These are phyloP conservation scores for Chytriomyces sp. DNA, from an alignment of 192 early-diverging fungal genomes.

Conservation along the genomic window DNA sequence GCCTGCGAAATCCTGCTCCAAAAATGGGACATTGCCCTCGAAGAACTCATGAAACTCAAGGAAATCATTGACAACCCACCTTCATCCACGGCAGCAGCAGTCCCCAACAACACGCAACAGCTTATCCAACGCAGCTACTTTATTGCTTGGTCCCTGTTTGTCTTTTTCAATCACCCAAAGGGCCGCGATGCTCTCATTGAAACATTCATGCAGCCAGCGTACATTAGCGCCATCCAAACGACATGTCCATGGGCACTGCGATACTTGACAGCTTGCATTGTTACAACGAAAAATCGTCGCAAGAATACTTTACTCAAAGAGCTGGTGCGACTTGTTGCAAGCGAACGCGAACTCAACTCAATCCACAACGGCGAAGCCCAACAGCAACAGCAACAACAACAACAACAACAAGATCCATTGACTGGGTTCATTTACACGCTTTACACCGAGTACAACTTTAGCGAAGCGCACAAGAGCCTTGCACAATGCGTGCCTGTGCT, in stretches of 20 bases:
- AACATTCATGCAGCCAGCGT: constrained; percentile 86
- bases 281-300: constrained; percentile 86
- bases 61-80: constrained; percentile 86
- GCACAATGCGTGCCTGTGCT: constrained; percentile 88
- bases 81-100: constrained; percentile 45
- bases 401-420: constrained; percentile 78
- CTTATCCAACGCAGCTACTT: constrained; percentile 93
- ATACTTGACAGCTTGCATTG: constrained; percentile 87
- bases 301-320: constrained; percentile 76
- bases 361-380: too few species aligned
- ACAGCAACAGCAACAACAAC: too few species aligned
- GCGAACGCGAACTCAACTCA: constrained; percentile 70
- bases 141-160: constrained; percentile 96
- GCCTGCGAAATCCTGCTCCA: constrained; percentile 90
- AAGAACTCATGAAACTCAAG: constrained; percentile 85
- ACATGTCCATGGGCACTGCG: constrained; percentile 96
- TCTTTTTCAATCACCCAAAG: constrained; percentile 98
- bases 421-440: constrained; percentile 93
- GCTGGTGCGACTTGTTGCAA: constrained; percentile 75
- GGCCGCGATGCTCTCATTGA: constrained; percentile 94
- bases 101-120: constrained; percentile 67
- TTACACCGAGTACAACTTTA: constrained; percentile 95
- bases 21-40: constrained; percentile 93
- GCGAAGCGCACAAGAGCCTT: constrained; percentile 84
- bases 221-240: constrained; percentile 98